Conservation (phyloP, 345 rosid species). For the Lumnitzera racemosa region DNA sequence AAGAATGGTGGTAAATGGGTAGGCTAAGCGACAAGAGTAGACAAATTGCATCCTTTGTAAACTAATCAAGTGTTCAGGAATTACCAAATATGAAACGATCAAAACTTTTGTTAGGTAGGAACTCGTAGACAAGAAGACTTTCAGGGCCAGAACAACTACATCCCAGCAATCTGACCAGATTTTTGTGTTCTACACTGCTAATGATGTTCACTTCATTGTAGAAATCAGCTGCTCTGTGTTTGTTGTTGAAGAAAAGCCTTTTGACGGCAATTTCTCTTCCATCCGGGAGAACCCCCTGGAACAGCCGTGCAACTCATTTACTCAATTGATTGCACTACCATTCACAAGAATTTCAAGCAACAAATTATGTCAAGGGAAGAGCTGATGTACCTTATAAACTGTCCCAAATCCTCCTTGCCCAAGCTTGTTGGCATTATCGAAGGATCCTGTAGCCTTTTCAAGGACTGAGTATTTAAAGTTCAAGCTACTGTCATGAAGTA, state of each 20-base stretch:
- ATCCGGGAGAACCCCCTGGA: conserved; percentile 74
- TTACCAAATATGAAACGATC: conserved; percentile 78
- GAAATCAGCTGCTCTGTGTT: conserved; percentile 85
- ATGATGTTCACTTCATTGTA: conserved; percentile 90
- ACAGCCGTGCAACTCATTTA: background rate
- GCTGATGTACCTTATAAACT: conserved; percentile 65
- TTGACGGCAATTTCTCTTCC: conserved; percentile 95
- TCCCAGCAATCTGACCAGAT: conserved; percentile 82
- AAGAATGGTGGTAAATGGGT: too few species aligned
- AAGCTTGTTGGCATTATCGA: conserved; percentile 60
- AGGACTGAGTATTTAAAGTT: conserved; percentile 86
- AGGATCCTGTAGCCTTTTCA: conserved; percentile 80
- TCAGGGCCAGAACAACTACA: conserved; percentile 94
- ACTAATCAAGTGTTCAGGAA: background rate
- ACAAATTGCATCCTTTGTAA: background rate
- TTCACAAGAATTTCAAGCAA: background rate
- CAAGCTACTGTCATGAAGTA: conserved; percentile 70
- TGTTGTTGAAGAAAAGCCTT: conserved; percentile 84
- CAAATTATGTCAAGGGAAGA: background rate
- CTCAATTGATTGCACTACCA: too few species aligned
- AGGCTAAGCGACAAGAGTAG: background rate
- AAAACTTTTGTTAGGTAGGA: conserved; percentile 73
- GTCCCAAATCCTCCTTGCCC: conserved; percentile 98
- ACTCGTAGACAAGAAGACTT: conserved; percentile 91
- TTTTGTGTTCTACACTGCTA: conserved; percentile 81